phyloP scores from a whole-genome alignment of 1,139 yeast species.

The Sugiyamaella japonica region DNA sequence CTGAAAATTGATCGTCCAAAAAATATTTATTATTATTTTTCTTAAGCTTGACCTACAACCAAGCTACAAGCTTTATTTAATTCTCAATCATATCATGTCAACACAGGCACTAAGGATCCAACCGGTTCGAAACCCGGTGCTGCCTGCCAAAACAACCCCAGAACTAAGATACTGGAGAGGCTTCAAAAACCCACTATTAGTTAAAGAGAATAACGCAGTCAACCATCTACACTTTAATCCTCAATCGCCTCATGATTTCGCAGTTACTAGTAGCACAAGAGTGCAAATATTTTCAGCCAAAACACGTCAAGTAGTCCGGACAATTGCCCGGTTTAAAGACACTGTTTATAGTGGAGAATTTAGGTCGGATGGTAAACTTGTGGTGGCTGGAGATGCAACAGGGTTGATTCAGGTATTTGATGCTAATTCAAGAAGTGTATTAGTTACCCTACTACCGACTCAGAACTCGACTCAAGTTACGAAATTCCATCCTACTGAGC shows the following conservation, averaged over 20 bases:
- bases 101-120: slow-evolving; percentile 69
- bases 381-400: slow-evolving; percentile 87
- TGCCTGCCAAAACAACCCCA: slow-evolving; percentile 84
- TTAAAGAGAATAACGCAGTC: slow-evolving; percentile 91
- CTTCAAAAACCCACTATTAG: slow-evolving; percentile 76
- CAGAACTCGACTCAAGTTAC: slow-evolving; percentile 90
- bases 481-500: slow-evolving; percentile 77
- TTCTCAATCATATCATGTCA: slow-evolving; percentile 58
- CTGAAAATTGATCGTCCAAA: slow-evolving; percentile 16
- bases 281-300: slow-evolving; percentile 90
- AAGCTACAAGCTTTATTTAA: slow-evolving; percentile 2
- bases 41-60: no score
- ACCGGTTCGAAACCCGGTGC: slow-evolving; percentile 69
- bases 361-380: slow-evolving; percentile 75
- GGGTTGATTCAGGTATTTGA: slow-evolving; percentile 85
- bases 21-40: slow-evolving; percentile 3
- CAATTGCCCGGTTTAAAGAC: slow-evolving; percentile 88
- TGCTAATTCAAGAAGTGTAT: slow-evolving; percentile 74
- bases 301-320: slow-evolving; percentile 86
- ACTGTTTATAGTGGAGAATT: slow-evolving; percentile 85
- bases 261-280: slow-evolving; percentile 87
- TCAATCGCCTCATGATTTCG: slow-evolving; percentile 83
- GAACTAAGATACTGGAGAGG: slow-evolving; percentile 96
- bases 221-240: slow-evolving; percentile 89
- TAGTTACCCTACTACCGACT: slow-evolving; percentile 79